These are phyloP conservation scores for Lichenothelia convexa DNA, from an alignment of 495 filamentous ascomycete species.

Conservation along the genomic window DNA sequence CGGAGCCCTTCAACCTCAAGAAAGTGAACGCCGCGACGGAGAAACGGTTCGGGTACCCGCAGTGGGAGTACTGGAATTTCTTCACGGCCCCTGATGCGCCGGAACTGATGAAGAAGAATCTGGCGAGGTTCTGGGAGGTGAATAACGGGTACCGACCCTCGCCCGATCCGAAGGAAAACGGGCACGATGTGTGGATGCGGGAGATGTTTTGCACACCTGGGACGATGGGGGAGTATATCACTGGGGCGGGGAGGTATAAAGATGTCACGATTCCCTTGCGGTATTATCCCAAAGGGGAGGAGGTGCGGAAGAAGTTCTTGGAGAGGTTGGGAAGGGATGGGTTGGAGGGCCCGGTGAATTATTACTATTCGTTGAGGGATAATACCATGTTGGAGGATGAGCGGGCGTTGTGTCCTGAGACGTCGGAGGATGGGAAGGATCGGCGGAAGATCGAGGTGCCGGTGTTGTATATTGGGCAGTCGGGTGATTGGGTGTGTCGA, in stretches of 20 bases:
- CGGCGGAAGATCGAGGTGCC: slow-evolving; percentile 3
- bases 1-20: slow-evolving; percentile 5
- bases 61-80: slow-evolving; percentile 7
- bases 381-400: slow-evolving; percentile 4
- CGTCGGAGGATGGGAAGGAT: no score
- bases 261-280: no score
- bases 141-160: no score
- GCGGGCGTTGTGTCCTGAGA: slow-evolving; percentile 2
- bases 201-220: slow-evolving; percentile 3
- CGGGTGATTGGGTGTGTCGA: slow-evolving; percentile 4
- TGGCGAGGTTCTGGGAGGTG: slow-evolving; percentile 7
- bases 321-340: slow-evolving; percentile 3
- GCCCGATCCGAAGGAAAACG: no score
- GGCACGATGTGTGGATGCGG: no score
- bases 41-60: slow-evolving; percentile 6
- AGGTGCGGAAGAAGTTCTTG: slow-evolving; percentile 3
- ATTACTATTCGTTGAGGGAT: slow-evolving; percentile 5
- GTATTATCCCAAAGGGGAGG: slow-evolving; percentile 4
- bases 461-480: slow-evolving; percentile 4
- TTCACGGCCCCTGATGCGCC: slow-evolving; percentile 7
- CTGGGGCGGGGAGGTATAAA: slow-evolving; percentile 2
- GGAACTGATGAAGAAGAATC: slow-evolving; percentile 1
- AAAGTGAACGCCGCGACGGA: slow-evolving; percentile 2
- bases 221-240: slow-evolving; percentile 5
- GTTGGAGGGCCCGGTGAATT: slow-evolving; percentile 5